Percentiles rank a stretch among this genome's conserved stretches.
phyloP scores from a whole-genome alignment of 257 asterid genomes.

The Lantana camara region DNA sequence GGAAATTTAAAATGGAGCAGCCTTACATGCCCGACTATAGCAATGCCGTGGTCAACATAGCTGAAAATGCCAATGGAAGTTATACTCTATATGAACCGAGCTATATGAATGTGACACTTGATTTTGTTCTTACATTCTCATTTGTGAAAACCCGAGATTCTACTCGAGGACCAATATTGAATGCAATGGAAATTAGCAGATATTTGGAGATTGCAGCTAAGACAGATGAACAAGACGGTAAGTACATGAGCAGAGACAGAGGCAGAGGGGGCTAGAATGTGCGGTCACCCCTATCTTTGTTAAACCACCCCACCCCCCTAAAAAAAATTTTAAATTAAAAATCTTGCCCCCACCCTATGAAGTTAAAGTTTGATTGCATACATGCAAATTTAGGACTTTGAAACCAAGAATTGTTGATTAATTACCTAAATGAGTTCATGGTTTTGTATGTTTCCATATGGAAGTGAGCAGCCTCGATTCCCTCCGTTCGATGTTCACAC shows the following conservation, averaged over 20 bases:
- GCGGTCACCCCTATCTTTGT: no score
- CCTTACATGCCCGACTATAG: conserved; percentile 82
- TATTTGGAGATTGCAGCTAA: conserved; percentile 71
- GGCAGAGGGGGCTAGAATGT: no score
- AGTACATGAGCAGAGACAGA: background rate
- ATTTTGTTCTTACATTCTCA: conserved; percentile 78
- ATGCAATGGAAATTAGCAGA: conserved; percentile 86
- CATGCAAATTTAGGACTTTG: background rate
- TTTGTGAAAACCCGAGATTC: conserved; percentile 79
- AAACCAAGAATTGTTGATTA: background rate
- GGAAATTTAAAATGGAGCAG: conserved; percentile 83
- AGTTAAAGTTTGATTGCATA: background rate
- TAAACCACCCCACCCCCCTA: no score
- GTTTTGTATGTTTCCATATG: conserved; percentile 28
- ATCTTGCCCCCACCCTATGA: no score
- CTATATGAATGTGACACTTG: conserved; percentile 84
- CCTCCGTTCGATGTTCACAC: conserved; percentile 50
- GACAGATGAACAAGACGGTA: conserved; percentile 82
- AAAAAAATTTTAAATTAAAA: no score
- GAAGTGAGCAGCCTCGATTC: conserved; percentile 64
- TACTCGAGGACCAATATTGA: conserved; percentile 74
- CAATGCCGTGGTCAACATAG: conserved; percentile 92
- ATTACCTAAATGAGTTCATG: conserved; percentile 25
- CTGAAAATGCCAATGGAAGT: conserved; percentile 95
- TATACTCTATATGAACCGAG: conserved; percentile 90